These are phyloP conservation scores for Penicillium mononematosum DNA, from an alignment of 495 filamentous ascomycete species.

Conservation along the genomic window DNA sequence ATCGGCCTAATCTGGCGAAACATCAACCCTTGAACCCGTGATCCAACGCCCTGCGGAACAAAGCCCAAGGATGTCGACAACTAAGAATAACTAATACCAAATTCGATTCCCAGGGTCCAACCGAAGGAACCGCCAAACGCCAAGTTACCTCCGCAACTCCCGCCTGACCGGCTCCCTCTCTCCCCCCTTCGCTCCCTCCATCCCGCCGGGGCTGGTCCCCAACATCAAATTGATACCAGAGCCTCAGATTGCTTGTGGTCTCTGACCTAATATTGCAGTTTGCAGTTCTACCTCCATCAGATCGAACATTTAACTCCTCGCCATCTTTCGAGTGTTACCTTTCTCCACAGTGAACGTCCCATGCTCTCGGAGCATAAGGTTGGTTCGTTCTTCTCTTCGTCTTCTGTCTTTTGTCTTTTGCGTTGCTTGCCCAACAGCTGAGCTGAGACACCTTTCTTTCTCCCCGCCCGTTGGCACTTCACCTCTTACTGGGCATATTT, in stretches of 20 bases:
- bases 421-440: constrained; percentile 22
- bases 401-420: constrained; percentile 33
- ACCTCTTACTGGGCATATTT: constrained; percentile 8
- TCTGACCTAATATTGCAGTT: constrained; percentile 18
- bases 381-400: constrained; percentile 36
- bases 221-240: constrained; percentile 10
- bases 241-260: constrained; percentile 6
- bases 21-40: constrained; percentile 22
- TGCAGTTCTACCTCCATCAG: constrained; percentile 19
- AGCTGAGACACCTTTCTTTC: constrained; percentile 9
- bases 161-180: constrained; percentile 28
- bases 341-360: constrained; percentile 17
- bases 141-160: constrained; percentile 40
- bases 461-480: constrained; percentile 11
- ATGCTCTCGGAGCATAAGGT: constrained; percentile 37
- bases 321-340: constrained; percentile 9
- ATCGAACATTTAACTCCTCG: constrained; percentile 23
- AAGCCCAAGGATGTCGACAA: constrained; percentile 21
- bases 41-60: constrained; percentile 20
- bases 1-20: constrained; percentile 27
- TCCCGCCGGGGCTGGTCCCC: constrained; percentile 40
- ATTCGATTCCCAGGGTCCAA: constrained; percentile 29
- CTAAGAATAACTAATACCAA: constrained; percentile 40
- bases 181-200: constrained; percentile 3
- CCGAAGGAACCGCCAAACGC: constrained; percentile 40